phyloP scores from a whole-genome alignment of 2,329 filamentous ascomycete species.

The Macroventuria anomochaeta region DNA sequence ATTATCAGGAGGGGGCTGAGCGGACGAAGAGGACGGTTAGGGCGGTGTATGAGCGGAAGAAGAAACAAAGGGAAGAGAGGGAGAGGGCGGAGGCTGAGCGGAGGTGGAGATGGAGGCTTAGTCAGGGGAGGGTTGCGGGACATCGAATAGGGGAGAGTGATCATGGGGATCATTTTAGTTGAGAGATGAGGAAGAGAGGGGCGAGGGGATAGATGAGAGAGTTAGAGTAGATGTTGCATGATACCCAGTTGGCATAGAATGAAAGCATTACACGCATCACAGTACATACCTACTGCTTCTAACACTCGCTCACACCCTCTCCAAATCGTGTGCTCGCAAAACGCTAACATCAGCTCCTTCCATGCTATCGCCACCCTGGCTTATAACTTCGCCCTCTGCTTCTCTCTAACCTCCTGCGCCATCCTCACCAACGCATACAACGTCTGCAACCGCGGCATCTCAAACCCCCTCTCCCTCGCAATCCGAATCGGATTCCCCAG shows the following conservation, averaged over 20 bases:
- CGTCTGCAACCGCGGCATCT: constrained; percentile 71
- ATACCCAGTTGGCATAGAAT: constrained; percentile 21
- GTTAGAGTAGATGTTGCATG: neutral
- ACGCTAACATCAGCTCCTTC: too few relatives aligned
- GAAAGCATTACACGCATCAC: neutral
- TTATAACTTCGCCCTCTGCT: constrained; percentile 27
- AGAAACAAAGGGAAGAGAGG: constrained; percentile 65
- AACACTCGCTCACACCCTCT: neutral
- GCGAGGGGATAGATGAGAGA: neutral
- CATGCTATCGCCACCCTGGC: neutral
- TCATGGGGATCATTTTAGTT: constrained; percentile 70
- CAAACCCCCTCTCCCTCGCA: constrained; percentile 66
- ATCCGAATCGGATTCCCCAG: constrained; percentile 73
- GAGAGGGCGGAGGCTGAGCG: constrained; percentile 52
- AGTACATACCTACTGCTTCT: too few relatives aligned
- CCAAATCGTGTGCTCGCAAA: neutral
- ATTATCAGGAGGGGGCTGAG: constrained; percentile 82
- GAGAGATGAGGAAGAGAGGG: constrained; percentile 22
- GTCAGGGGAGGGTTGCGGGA: constrained; percentile 59
- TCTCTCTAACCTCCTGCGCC: constrained; percentile 63
- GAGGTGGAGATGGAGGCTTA: constrained; percentile 48
- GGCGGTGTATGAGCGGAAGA: constrained; percentile 94
- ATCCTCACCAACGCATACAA: constrained; percentile 71
- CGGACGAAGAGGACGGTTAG: constrained; percentile 79
- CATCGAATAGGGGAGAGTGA: constrained; percentile 63